These are phyloP conservation scores for Argentina anserina DNA, from an alignment of 306 rosid species.

Conservation along the genomic window DNA sequence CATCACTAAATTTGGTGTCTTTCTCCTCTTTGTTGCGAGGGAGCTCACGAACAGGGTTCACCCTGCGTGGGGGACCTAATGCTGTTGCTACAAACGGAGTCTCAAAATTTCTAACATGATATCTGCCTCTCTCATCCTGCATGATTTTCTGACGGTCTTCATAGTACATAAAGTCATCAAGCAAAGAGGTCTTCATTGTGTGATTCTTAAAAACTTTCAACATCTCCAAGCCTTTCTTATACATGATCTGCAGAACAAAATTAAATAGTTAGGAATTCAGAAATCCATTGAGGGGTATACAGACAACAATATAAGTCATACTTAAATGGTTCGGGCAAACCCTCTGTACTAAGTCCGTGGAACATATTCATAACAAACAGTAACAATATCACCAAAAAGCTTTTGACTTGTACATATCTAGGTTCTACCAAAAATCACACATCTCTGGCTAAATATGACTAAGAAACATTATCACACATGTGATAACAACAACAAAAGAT, in stretches of 20 bases:
- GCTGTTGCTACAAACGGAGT: constrained; percentile 43
- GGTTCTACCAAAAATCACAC: neutral
- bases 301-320: neutral
- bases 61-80: constrained; percentile 49
- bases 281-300: neutral
- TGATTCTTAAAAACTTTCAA: constrained; percentile 73
- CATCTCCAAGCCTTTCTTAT: constrained; percentile 76
- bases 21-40: constrained; percentile 34
- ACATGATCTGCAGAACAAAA: constrained; percentile 54
- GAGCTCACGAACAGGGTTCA: constrained; percentile 42
- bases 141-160: constrained; percentile 90
- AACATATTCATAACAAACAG: neutral
- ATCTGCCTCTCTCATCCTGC: constrained; percentile 82
- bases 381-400: neutral
- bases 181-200: constrained; percentile 73
- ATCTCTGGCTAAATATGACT: neutral
- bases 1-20: constrained; percentile 26
- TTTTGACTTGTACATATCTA: neutral
- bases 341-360: neutral
- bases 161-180: constrained; percentile 81
- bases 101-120: constrained; percentile 40
- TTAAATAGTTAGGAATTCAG: constrained; percentile 10
- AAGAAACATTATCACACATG: neutral
- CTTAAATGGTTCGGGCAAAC: neutral
- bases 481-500: neutral